These are phyloP conservation scores for Geoglossum cookeanum DNA, from an alignment of 2,329 filamentous ascomycete genomes.

Conservation along the genomic window DNA sequence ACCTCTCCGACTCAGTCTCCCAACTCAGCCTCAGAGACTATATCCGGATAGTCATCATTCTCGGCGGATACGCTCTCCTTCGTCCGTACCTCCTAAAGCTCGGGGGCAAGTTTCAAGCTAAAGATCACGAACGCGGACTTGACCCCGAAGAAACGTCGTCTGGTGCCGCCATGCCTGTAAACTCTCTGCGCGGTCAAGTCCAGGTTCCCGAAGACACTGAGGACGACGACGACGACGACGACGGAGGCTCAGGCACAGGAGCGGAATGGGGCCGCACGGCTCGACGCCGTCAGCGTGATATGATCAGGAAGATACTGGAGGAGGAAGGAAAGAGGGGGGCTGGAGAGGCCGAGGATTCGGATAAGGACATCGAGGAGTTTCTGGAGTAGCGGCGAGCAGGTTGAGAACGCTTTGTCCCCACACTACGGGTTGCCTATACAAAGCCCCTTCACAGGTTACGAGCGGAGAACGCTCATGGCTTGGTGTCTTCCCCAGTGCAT, in stretches of 20 bases:
- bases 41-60: conserved; percentile 50
- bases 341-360: conserved; percentile 43
- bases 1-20: conserved; percentile 24
- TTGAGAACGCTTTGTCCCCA: conserved; percentile 10
- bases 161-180: conserved; percentile 34
- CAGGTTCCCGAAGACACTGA: conserved; percentile 35
- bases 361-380: conserved; percentile 59
- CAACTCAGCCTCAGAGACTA: conserved; percentile 26
- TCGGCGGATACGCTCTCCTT: conserved; percentile 54
- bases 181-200: conserved; percentile 39
- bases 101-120: conserved; percentile 42
- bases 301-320: conserved; percentile 46
- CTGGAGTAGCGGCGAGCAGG: conserved; percentile 18
- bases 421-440: conserved; percentile 20
- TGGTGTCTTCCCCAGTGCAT: neutral
- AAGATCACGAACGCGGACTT: conserved; percentile 35
- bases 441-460: conserved; percentile 10
- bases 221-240: conserved; percentile 32
- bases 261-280: conserved; percentile 51
- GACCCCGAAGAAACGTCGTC: conserved; percentile 23
- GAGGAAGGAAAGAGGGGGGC: conserved; percentile 35
- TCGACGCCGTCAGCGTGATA: conserved; percentile 45
- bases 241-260: conserved; percentile 29
- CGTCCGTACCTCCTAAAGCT: conserved; percentile 56
- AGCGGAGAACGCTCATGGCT: conserved; percentile 8